Base-by-base conservation (phyloP, 73 alveolate genomes). In the Tetrahymena elliotti region DNA sequence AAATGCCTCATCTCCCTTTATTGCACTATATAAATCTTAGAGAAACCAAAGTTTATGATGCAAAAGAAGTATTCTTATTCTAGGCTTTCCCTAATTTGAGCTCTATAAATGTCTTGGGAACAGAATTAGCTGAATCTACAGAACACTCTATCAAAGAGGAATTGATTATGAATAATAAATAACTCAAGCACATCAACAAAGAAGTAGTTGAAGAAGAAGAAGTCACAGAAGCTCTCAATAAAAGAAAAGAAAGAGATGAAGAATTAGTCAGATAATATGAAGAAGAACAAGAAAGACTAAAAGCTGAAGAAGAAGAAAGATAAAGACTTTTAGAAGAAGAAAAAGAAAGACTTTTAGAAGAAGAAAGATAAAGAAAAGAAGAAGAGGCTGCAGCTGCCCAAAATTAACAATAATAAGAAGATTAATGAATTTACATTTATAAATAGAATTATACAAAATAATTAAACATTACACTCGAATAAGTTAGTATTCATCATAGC, bases 231-330 rank as follows among this genome's bases (percentile, higher is more conserved):
- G 96, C 96, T 15, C 83, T 94, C 8, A 92, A 47, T 40, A 94
- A 94, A 52, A 53, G 93, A 84, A 94, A 94, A 35, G 96, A 94
- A 52, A 94, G 96, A 35, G 93, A 84, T 6, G 96, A 94, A 35
- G 96, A 94, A 40, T 88, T 94, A 6, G 93, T 94, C 1, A 52
- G 93, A 88, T 35, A 94, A 68, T 47, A 94, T 53, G 93, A 94
- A 92, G 96, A 94, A 82, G 96, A 94, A 33, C 92, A 88, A 34
- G 96, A 94, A 33, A 94, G 95, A 24, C 52, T 82, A 7, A 84
- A 94, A 52, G 36, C 93, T 24, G 95, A 84, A 39, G 96, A 94
- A 52, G 96, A 94, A 92, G 96, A 94, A 88, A 88, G 95, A 94
- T 47, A 12, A 92, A 94, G 95, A n/a, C n/a, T 68, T 22, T 68